Evolutionary conservation across 139 green algal genomes (phyloP).

Genomic region (Micromonas pusilla): DNA sequence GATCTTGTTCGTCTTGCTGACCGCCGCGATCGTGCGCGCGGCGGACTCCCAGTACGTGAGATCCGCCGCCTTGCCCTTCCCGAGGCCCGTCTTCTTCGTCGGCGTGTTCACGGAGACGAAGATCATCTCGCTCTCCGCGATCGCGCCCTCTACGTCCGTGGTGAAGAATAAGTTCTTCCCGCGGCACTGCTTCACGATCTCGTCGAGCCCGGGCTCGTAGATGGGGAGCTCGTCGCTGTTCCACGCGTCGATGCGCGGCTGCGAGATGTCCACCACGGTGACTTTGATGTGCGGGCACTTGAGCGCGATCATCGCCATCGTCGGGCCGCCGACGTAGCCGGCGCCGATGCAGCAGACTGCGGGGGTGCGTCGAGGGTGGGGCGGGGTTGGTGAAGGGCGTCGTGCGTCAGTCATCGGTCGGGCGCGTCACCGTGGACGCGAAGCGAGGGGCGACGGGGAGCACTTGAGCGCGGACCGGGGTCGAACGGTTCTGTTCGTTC

Average conservation of each 20-base stretch:
- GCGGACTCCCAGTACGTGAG: slow-evolving; percentile 98
- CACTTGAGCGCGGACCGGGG: too few relatives aligned
- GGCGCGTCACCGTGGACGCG: too few relatives aligned
- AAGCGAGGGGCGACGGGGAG: too few relatives aligned
- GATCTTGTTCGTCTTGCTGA: slow-evolving; percentile 83
- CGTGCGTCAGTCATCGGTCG: too few relatives aligned
- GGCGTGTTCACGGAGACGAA: slow-evolving; percentile 98
- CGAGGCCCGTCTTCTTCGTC: slow-evolving; percentile 93
- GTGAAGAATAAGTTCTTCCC: slow-evolving; percentile 95
- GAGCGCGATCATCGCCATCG: slow-evolving; percentile 88
- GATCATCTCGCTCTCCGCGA: slow-evolving; percentile 90
- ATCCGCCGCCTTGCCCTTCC: slow-evolving; percentile 92
- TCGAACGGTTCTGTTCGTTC: too few relatives aligned
- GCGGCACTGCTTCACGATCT: slow-evolving; percentile 64
- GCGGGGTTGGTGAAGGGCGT: background rate
- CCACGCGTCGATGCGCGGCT: slow-evolving; percentile 81
- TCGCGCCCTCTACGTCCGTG: slow-evolving; percentile 86
- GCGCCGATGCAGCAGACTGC: slow-evolving; percentile 45
- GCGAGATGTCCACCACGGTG: slow-evolving; percentile 86
- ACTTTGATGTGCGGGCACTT: slow-evolving; percentile 63
- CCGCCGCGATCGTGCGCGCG: slow-evolving; percentile 82
- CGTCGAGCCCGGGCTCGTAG: slow-evolving; percentile 93
- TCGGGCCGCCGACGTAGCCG: slow-evolving; percentile 73
- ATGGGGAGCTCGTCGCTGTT: slow-evolving; percentile 95
- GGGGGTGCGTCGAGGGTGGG: background rate